Conservation (phyloP, 768 basidiomycete species). For the Russula virescens region DNA sequence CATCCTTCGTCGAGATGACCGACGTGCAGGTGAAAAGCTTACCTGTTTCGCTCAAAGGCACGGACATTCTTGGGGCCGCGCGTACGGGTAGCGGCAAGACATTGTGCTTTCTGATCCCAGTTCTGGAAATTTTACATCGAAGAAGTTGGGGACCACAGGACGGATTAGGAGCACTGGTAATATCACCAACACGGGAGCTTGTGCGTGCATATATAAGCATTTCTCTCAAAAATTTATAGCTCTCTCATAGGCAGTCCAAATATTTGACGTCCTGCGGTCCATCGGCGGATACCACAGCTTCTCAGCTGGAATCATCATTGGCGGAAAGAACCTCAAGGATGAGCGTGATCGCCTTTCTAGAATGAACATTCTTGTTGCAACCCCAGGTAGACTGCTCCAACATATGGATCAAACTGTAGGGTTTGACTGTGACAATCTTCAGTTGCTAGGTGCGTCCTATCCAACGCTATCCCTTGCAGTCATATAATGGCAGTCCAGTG, state of each 20-base stretch:
- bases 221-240: conserved; percentile 7
- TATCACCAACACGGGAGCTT: conserved; percentile 90
- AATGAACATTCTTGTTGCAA: conserved; percentile 99
- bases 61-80: conserved; percentile 64
- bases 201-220: conserved; percentile 39
- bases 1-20: conserved; percentile 83
- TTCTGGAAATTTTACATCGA: conserved; percentile 58
- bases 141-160: conserved; percentile 68
- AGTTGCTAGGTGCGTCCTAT: conserved; percentile 66
- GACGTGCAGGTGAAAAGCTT: conserved; percentile 64
- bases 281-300: conserved; percentile 89
- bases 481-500: conserved; percentile 41
- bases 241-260: conserved; percentile 79
- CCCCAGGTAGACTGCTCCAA: conserved; percentile 89
- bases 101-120: conserved; percentile 63
- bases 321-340: conserved; percentile 92
- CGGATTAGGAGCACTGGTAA: conserved; percentile 81
- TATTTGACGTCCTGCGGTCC: conserved; percentile 91
- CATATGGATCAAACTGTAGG: conserved; percentile 99
- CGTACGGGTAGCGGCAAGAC: conserved; percentile 72
- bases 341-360: conserved; percentile 81
- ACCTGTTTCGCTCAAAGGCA: conserved; percentile 53
- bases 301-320: conserved; percentile 93
- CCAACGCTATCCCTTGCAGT: background rate
- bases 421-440: conserved; percentile 87